Base-by-base conservation (phyloP, 2,329 filamentous ascomycete species). In the Fusarium burgessii region DNA sequence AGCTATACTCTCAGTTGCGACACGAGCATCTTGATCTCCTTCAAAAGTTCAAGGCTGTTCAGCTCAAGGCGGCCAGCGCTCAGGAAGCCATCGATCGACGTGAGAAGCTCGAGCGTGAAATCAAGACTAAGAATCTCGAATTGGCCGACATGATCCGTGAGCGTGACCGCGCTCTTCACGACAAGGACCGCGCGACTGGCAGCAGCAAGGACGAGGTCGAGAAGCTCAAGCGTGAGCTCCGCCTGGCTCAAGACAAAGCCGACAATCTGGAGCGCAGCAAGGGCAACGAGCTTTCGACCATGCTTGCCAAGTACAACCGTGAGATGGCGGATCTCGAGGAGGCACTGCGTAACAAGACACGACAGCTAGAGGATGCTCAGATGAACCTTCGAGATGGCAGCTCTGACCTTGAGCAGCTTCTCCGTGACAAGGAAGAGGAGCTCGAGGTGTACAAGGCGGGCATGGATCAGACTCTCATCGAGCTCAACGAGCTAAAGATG, bases 111-210 rank as follows among this genome's bases (percentile, higher is more conserved):
- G 94, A 98, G 84, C 92, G 95, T 36, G 96, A 99, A 83, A 92
- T 99, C 80, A 99, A 99, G 88, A 98, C 95, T 33, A 99, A 99
- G 89, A 99, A 99, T 79, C 85, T 99, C n/a, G 96, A 99, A 81
- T 84, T 99, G 68, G 96, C 96, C 35, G 94, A 98, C 80, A 98
- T 99, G 96, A 99, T 99, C 72, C 90, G 96, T 45, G 96, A 99
- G 84, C 89, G 96, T 74, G 96, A 99, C 78, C 90, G 96, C 71
- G 96, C 96, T 33, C 83, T 98, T 56, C 94, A 98, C 78, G 96
- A 99, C 70, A 94, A 95, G 80, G 96, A 99, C 78, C 90, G 96
- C 59, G 84, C 92, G n/a, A 89, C 86, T 55, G 96, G 96, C 52
- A 92, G 90, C 58, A 95, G 95, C 81, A 95, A 93, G 77, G 96